Evolutionary conservation across 306 rosid species (phyloP).

Genomic region (Biancaea sappan): DNA sequence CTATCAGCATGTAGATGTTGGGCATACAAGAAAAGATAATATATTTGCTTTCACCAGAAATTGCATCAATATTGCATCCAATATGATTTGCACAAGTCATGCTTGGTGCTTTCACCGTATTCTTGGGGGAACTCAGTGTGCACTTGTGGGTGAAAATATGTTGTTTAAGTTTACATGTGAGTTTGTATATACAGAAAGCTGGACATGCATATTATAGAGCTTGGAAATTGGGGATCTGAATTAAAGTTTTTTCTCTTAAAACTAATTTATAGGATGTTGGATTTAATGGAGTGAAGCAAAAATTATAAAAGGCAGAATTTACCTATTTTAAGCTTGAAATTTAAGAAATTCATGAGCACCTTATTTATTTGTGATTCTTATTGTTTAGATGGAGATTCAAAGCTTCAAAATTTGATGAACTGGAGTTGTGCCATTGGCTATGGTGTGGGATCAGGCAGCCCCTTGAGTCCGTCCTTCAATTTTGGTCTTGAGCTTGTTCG

Average conservation of each 20-base stretch:
- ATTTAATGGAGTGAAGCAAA: slow-evolving; percentile 23
- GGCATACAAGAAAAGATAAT: slow-evolving; percentile 5
- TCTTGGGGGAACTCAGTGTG: slow-evolving; percentile 1
- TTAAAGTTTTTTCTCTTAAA: not conserved
- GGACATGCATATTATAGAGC: slow-evolving; percentile 14
- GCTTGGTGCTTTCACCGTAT: slow-evolving; percentile 8
- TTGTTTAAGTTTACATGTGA: not conserved
- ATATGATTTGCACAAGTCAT: not conserved
- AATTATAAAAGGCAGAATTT: slow-evolving; percentile 1
- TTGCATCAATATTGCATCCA: slow-evolving; percentile 11
- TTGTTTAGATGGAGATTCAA: slow-evolving; percentile 10
- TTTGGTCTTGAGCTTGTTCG: slow-evolving; percentile 80
- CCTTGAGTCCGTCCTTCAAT: slow-evolving; percentile 89
- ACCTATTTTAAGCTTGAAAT: not conserved
- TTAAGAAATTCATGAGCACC: not conserved
- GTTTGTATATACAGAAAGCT: not conserved
- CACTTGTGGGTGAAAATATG: not conserved
- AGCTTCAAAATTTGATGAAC: slow-evolving; percentile 4
- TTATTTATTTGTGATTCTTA: not conserved
- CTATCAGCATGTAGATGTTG: not conserved
- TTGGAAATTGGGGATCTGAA: slow-evolving; percentile 9
- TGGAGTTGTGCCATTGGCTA: slow-evolving; percentile 78
- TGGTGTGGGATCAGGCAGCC: slow-evolving; percentile 88
- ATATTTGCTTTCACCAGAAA: slow-evolving; percentile 10
- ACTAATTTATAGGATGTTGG: slow-evolving; percentile 14